Evolutionary conservation across 441 rosid species (phyloP).

Genomic region (Isatis lusitanica): DNA sequence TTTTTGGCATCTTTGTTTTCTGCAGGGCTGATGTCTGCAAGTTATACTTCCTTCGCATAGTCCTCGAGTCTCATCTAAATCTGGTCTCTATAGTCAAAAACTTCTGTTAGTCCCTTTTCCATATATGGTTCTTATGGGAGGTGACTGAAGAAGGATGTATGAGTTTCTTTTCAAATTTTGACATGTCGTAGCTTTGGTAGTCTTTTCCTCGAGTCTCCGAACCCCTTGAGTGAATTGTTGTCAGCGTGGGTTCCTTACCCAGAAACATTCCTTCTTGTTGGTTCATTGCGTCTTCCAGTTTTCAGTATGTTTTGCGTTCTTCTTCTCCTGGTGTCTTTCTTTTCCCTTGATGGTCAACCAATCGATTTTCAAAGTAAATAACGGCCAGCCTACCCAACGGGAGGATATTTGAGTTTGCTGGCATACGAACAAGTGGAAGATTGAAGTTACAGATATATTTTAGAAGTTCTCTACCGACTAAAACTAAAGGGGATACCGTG

Average conservation of each 20-base stretch:
- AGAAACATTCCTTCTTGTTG: conserved; percentile 24
- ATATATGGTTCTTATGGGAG: conserved; percentile 39
- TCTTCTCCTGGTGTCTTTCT: conserved; percentile 31
- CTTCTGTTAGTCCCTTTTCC: conserved; percentile 32
- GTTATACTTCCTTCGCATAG: conserved; percentile 46
- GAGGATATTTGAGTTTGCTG: conserved; percentile 41
- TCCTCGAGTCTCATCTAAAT: conserved; percentile 42
- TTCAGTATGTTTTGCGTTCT: conserved; percentile 6
- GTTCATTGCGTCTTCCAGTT: conserved; percentile 35
- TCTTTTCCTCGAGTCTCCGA: conserved; percentile 39
- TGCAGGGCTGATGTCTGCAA: conserved; percentile 66
- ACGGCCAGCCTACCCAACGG: conserved; percentile 48
- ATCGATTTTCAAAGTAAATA: conserved; percentile 49
- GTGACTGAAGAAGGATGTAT: conserved; percentile 38
- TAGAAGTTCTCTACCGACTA: conserved; percentile 35
- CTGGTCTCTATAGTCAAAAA: conserved; percentile 35
- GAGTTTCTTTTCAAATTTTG: conserved; percentile 37
- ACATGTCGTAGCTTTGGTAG: conserved; percentile 42
- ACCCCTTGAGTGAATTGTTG: conserved; percentile 43
- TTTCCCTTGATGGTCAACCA: conserved; percentile 40
- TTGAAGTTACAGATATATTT: conserved; percentile 45
- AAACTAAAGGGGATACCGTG: conserved; percentile 56
- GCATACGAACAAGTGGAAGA: conserved; percentile 38
- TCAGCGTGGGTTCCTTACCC: conserved; percentile 39
- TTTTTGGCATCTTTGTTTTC: conserved; percentile 9